A percentile compares a stretch with the other conserved stretches of the same genome.
Evolutionary conservation across 441 rosid genomes (phyloP).

Genomic region (Syzygium malaccense): DNA sequence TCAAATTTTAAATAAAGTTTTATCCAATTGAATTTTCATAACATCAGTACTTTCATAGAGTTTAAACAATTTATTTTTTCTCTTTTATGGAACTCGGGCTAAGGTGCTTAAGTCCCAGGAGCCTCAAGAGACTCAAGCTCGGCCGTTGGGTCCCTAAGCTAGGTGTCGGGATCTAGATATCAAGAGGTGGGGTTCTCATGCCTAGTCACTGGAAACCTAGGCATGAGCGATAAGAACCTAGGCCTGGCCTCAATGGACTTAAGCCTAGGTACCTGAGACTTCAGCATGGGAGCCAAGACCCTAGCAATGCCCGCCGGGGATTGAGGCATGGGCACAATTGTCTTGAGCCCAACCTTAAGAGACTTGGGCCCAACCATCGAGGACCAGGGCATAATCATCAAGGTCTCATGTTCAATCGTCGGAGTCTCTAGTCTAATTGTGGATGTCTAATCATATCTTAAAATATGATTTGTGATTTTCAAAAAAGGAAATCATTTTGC

Average conservation of each 20-base stretch:
- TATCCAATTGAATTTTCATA: no score
- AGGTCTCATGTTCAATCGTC: fast-evolving
- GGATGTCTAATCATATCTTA: fast-evolving
- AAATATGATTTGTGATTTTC: no score
- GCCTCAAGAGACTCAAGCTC: fast-evolving
- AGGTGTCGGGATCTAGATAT: fast-evolving
- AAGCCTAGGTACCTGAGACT: fast-evolving
- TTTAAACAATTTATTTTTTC: no score
- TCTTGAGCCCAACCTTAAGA: fast-evolving
- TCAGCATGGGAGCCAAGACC: fast-evolving
- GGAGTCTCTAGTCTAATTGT: fast-evolving
- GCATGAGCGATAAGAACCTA: fast-evolving
- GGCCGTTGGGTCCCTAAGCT: fast-evolving
- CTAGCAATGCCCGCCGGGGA: fast-evolving
- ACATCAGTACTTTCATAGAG: no score
- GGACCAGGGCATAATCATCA: fast-evolving
- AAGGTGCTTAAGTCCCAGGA: not conserved
- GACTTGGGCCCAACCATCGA: fast-evolving
- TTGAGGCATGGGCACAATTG: fast-evolving
- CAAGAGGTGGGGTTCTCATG: fast-evolving
- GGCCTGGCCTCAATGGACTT: not conserved
- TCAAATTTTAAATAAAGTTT: not conserved
- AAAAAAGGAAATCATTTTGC: not conserved
- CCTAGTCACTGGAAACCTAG: fast-evolving
- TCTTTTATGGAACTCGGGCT: fast-evolving